These are phyloP conservation scores for Zymoseptoria pseudotritici DNA, from an alignment of 2,329 filamentous ascomycete genomes.

Conservation along the genomic window DNA sequence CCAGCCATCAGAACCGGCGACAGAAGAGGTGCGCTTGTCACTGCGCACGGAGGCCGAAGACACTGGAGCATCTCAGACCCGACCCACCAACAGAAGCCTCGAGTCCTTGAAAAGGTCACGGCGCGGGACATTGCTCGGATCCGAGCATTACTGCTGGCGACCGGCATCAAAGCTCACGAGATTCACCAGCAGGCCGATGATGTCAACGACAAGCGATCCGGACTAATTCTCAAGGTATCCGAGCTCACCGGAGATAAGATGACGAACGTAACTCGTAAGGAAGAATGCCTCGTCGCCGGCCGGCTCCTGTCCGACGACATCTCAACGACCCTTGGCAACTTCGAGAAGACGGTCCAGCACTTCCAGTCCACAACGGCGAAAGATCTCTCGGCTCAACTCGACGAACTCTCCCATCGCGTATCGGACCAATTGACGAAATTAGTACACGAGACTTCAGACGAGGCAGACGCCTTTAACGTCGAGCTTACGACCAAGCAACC, in stretches of 20 bases:
- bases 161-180: conserved; percentile 83
- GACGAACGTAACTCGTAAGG: conserved; percentile 42
- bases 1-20: not conserved
- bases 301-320: conserved; percentile 44
- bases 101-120: conserved; percentile 42
- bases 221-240: conserved; percentile 33
- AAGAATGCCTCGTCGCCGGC: conserved; percentile 49
- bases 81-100: conserved; percentile 24
- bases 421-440: conserved; percentile 48
- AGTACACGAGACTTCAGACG: conserved; percentile 63
- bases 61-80: conserved; percentile 55
- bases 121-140: conserved; percentile 75
- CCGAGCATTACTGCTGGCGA: conserved; percentile 66
- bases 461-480: conserved; percentile 69
- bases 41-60: conserved; percentile 27
- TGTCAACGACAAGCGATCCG: conserved; percentile 24
- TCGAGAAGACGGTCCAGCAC: conserved; percentile 43
- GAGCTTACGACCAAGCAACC: conserved; percentile 71
- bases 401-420: conserved; percentile 39
- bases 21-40: not conserved
- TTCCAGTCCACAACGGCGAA: conserved; percentile 44
- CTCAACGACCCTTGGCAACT: conserved; percentile 31
- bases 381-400: conserved; percentile 38
- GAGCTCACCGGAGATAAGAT: conserved; percentile 33
- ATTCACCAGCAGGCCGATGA: conserved; percentile 60